A percentile compares a stretch with the other conserved stretches of the same genome.
Conservation (phyloP, 2,329 filamentous ascomycete species). For the Ophiostoma triangulosporum region DNA sequence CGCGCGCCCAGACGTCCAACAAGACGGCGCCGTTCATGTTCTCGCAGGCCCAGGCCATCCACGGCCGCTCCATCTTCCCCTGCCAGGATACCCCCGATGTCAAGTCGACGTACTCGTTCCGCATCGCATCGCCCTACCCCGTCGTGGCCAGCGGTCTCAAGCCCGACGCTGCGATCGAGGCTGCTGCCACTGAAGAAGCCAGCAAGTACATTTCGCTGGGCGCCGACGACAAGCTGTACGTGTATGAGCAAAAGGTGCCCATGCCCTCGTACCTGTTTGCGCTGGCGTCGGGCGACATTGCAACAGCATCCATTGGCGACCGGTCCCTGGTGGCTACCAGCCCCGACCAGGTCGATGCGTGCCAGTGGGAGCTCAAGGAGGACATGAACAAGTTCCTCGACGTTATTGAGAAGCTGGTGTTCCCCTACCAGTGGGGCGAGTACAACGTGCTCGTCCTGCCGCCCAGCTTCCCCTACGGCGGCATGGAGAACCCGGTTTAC, state of each 20-base stretch:
- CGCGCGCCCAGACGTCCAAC: conserved; percentile 84
- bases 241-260: conserved; percentile 79
- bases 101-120: conserved; percentile 89
- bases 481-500: conserved; percentile 86
- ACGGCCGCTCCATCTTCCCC: conserved; percentile 84
- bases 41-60: conserved; percentile 93
- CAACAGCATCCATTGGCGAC: conserved; percentile 72
- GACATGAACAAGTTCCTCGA: conserved; percentile 90
- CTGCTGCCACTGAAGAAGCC: not conserved
- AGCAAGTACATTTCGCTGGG: conserved; percentile 29
- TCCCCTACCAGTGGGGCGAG: conserved; percentile 84
- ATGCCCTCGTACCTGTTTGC: conserved; percentile 94
- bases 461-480: conserved; percentile 79
- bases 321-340: conserved; percentile 75
- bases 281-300: conserved; percentile 76
- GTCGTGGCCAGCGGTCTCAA: conserved; percentile 80
- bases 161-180: conserved; percentile 19
- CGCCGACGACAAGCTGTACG: conserved; percentile 54
- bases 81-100: conserved; percentile 97
- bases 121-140: conserved; percentile 70
- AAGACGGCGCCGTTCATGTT: conserved; percentile 97
- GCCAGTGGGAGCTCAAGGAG: conserved; percentile 78
- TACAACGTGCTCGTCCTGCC: conserved; percentile 91
- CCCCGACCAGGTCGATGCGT: conserved; percentile 70
- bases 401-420: conserved; percentile 67